Base-by-base conservation (phyloP, 441 rosid species). In the Manihot esculenta region DNA sequence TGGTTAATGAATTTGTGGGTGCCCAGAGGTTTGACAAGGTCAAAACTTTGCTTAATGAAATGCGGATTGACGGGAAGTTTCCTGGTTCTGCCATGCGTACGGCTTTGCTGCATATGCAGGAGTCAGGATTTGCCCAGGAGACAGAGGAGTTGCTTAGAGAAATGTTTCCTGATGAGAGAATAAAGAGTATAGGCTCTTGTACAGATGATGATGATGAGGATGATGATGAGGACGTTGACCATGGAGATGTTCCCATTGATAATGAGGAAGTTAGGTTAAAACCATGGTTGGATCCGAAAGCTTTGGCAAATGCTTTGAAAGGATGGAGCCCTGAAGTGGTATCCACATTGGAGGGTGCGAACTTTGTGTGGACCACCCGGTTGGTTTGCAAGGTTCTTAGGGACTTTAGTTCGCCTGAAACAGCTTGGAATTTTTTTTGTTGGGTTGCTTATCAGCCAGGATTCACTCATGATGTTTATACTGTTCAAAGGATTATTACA, bases 401-500 rank as follows among this genome's bases (percentile, higher is more conserved):
- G 80, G 84, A 82, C 76, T 81, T 93, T 21, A 87, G 61, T 51
- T 87, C 91, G 20, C 80, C 87, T 18, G 87, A 88, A 73, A 80
- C 85, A 62, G 96, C 97, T 11, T 92, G 99, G 97, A 78, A 76
- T 68, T 89, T 92, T 88, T 94, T 94, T 83, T 86, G 92, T 72
- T 94, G 98, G 99, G 96, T 94, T 66, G 89, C 92, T 53, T 78
- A 57, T 83, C 97, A 90, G 78, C 94, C 97, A 0, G 96, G 91
- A 68, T 92, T 87, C 77, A 80, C 89, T 53, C 97, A 92, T 21
- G 93, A 94, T 60, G 78, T 87, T 44, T 91, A 88, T 76, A 84
- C 97, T 0, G 86, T 88, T 4, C 85, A 87, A 83, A 85, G 96
- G 77, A 87, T 88, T 96, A 84, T 90, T 84, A 76, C 92, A 69